Base-by-base conservation (phyloP, 805 yeast genomes). In the Candida vartiovaarae region DNA sequence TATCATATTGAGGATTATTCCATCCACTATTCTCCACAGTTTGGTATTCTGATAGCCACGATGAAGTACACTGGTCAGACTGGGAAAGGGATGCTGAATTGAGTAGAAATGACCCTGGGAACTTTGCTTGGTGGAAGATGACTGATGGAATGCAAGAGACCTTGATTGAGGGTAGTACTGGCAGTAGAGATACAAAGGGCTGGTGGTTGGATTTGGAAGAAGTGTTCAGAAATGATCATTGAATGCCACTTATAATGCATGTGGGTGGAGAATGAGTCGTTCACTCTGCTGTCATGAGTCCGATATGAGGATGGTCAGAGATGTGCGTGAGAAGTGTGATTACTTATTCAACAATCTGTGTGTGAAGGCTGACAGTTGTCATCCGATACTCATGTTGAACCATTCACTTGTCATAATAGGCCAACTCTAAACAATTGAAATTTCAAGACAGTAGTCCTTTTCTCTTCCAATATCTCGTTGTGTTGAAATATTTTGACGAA, bases 1-100 rank as follows among this genome's bases (percentile, higher is more conserved):
- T 64, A 64, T 46, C 66, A 66, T 44, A 64, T 68, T 40, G 70
- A 65, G 47, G 72, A 67, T 53, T 68, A 67, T 52, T 67, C 71
- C 1, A 66, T 68, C 43, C 62, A 63, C 46, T 67, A 65, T 43
- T 42, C 61, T 33, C 64, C 67, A 7, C 45, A 49, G 27, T 57
- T 60, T 40, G 51, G 50, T 25, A 40, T 68, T 15, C 47, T 68
- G 20, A 66, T 67, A 41, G 70, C 70, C 33, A 60, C 46, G 38
- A 57, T 67, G 56, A 66, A 65, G 45, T 67, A 67, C 45, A 53
- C 63, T 8, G 72, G 72, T 8, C 62, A 64, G 55, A 67, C 44
- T 64, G 67, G 65, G 67, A 51, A 26, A 47, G 47, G 32, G 72
- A 67, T 43, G 45, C 61, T 1, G 64, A 61, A 40, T 52, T 50